phyloP scores from a whole-genome alignment of 2,329 filamentous ascomycete species.

The Phialophora expanda region DNA sequence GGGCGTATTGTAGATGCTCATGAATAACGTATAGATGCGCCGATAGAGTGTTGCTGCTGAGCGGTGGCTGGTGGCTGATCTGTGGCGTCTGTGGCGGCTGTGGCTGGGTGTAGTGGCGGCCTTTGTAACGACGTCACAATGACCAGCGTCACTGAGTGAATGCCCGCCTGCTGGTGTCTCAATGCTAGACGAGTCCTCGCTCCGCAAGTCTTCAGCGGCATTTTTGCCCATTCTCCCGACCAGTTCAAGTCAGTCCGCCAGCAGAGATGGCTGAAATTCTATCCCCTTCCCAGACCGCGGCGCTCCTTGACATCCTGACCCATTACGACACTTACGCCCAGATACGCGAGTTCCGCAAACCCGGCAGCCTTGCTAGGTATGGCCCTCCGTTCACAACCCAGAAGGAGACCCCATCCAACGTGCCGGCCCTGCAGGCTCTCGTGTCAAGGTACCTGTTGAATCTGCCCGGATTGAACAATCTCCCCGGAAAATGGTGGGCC shows the following conservation, averaged over 20 bases:
- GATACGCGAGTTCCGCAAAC: conserved; percentile 72
- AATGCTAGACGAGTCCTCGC: too few species aligned
- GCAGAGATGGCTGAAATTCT: conserved; percentile 41
- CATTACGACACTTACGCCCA: conserved; percentile 66
- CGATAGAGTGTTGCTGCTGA: too few species aligned
- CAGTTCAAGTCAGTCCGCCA: neutral
- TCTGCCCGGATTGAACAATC: conserved; percentile 68
- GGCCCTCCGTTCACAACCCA: conserved; percentile 67
- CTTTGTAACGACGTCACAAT: neutral
- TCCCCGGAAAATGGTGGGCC: conserved; percentile 70
- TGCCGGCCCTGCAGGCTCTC: conserved; percentile 72
- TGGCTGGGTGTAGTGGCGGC: too few species aligned
- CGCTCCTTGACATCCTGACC: conserved; percentile 61
- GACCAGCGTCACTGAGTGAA: neutral
- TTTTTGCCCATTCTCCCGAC: neutral
- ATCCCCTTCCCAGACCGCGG: conserved; percentile 54
- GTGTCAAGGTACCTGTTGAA: conserved; percentile 68
- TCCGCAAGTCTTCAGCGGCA: too few species aligned
- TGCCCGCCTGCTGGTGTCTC: too few species aligned
- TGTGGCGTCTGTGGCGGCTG: neutral
- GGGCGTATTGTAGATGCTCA: neutral
- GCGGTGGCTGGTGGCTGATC: neutral
- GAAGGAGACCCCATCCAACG: conserved; percentile 53
- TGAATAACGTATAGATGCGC: too few species aligned
- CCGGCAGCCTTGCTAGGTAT: conserved; percentile 68